Base-by-base conservation (phyloP, 768 basidiomycete species). In the Favolaschia claudopus region DNA sequence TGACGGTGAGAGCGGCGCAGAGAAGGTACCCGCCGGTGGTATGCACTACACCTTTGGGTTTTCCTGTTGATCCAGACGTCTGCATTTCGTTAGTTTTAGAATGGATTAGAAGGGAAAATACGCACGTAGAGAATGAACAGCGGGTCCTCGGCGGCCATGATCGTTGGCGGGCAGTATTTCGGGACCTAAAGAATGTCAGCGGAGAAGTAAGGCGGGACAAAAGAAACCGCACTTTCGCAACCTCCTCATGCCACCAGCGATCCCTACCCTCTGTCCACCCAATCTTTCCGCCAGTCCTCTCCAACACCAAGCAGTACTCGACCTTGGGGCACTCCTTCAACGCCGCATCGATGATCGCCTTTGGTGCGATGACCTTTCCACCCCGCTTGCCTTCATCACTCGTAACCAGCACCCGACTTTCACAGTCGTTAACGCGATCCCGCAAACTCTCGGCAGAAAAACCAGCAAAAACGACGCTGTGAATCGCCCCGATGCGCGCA, bases 121-220 rank as follows among this genome's bases (percentile, higher is more conserved):
- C 93, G 78, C 69, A 95, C 96, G 76, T 99, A 99, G 60, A 99
- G 95, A 70, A 99, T 98, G 77, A 99, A 99, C 22, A 99, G 82
- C 2, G 96, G 96, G 70, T 99, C 97, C 73, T 99, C 96, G n/a
- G 92, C 75, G 31, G 85, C 71, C 91, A 99, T 94, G 62, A 91
- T 72, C 76, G 93, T 93, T 15, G 89, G 89, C 1, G 96, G 88
- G 79, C 94, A 96, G 78, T 93, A 96, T 56, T 82, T 85, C 17
- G 92, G 87, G 17, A 97, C 95, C 73, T 88, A 27, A 29, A 7
- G 34, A 31, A 4, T 7, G 4, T 13, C 19, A 53, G 13, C 31
- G 51, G 4, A 31, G 17, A 12, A 19, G n/a, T n/a, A n/a, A n/a
- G n/a, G n/a, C n/a, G 40, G 37, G 13, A 27, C 3, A 38, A 17